Percentiles rank a stretch among this genome's conserved stretches.
Evolutionary conservation across 2,329 filamentous ascomycete species (phyloP).

Genomic region (Aspergillus piperis): DNA sequence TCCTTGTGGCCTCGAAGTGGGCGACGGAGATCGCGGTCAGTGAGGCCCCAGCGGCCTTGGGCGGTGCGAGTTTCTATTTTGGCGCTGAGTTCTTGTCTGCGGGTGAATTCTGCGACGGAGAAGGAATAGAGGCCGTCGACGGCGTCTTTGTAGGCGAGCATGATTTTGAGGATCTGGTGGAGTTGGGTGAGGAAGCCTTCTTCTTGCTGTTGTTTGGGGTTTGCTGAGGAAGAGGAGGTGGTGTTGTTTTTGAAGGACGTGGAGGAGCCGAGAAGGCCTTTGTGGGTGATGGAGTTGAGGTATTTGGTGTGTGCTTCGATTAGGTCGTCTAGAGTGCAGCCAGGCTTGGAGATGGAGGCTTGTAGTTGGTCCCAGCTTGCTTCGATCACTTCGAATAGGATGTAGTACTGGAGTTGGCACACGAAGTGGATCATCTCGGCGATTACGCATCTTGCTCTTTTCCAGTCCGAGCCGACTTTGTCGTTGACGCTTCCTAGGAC

Average conservation of each 20-base stretch:
- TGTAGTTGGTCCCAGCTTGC: constrained; percentile 92
- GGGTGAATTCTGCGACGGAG: constrained; percentile 90
- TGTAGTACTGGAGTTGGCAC: constrained; percentile 96
- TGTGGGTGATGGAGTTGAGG: constrained; percentile 91
- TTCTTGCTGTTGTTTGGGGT: constrained; percentile 48
- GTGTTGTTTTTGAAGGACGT: constrained; percentile 36
- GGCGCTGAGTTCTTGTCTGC: constrained; percentile 80
- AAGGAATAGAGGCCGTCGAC: constrained; percentile 94
- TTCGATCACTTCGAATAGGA: constrained; percentile 97
- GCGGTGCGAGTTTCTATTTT: constrained; percentile 67
- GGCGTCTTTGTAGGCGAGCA: constrained; percentile 90
- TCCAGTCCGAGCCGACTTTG: constrained; percentile 79
- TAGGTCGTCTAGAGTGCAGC: constrained; percentile 90
- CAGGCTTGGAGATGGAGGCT: constrained; percentile 75
- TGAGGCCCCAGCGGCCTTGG: constrained; percentile 65
- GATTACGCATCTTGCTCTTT: constrained; percentile 79
- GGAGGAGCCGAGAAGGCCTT: constrained; percentile 80
- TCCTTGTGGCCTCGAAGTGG: constrained; percentile 29
- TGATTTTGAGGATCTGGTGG: constrained; percentile 86
- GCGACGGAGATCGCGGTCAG: constrained; percentile 53
- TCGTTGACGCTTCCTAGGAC: constrained; percentile 78
- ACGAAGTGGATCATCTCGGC: constrained; percentile 99
- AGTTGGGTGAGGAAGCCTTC: constrained; percentile 87
- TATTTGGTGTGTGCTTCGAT: constrained; percentile 90
- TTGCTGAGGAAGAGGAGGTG: constrained; percentile 37